Conservation (phyloP, 352 stramenopile genomes). For the Globisporangium spinosum region DNA sequence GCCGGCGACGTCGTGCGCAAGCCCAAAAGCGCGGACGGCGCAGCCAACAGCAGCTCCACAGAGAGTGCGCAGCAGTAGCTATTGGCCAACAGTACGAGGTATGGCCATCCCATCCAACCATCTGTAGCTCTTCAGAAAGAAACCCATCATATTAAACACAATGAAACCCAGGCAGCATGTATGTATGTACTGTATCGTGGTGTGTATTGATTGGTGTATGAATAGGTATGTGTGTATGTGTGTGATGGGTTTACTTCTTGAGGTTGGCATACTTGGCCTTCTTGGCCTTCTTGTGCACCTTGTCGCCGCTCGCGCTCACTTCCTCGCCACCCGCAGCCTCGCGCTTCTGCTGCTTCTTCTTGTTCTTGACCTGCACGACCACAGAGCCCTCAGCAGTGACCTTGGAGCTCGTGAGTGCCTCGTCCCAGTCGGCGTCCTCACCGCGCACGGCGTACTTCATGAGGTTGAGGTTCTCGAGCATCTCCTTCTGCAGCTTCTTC, state of each 20-base stretch:
- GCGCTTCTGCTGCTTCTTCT: constrained; percentile 58
- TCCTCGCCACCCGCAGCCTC: constrained; percentile 36
- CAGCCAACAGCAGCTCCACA: not conserved
- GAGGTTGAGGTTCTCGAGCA: constrained; percentile 89
- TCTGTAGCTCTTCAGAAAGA: constrained; percentile 5
- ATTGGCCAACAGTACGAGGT: constrained; percentile 5
- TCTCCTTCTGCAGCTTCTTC: constrained; percentile 74
- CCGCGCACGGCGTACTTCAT: constrained; percentile 95
- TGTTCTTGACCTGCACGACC: constrained; percentile 86
- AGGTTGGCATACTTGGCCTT: constrained; percentile 81
- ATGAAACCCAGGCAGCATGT: not conserved
- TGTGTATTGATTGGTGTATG: constrained; percentile 6
- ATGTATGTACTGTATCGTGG: not conserved
- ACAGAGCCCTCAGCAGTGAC: constrained; percentile 42
- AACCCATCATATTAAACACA: not conserved
- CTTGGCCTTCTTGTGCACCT: constrained; percentile 69
- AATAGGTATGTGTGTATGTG: not conserved
- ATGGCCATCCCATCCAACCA: not conserved
- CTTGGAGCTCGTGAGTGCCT: constrained; percentile 44
- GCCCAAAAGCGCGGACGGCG: constrained; percentile 16
- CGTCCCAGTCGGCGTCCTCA: constrained; percentile 91
- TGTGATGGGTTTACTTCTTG: constrained; percentile 24
- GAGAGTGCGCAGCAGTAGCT: constrained; percentile 2
- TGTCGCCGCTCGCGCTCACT: constrained; percentile 26
- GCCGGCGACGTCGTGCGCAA: constrained; percentile 23